Evolutionary conservation across 2,329 filamentous ascomycete species (phyloP), one percentile per base, ranked within the genome.

Genomic region (Nemania diffusa): DNA sequence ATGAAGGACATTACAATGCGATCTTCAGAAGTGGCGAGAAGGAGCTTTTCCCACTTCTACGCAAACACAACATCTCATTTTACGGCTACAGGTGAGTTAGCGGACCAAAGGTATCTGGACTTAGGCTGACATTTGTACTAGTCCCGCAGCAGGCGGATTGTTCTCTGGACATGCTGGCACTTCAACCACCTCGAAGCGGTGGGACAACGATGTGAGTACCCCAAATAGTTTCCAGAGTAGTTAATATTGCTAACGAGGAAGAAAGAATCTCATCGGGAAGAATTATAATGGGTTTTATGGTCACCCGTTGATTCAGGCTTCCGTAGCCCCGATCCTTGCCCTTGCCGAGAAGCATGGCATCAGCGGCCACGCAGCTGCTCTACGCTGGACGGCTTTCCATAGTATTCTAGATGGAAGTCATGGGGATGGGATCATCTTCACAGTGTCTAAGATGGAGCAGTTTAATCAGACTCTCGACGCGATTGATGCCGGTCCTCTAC

Each of bases 1-100:
- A 84, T 66, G 81, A 86, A 69, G 83, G 84, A 1, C 77, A 81
- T 7, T 85, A 86, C 73, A 84, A 85, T 61, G 75, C 80, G 7
- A 73, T 86, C 13, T 77, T 78, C 2, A 77, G 84, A 51, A 73
- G 77, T 2, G 77, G 74, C 5, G 84, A 86, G 64, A 75, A 76
- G 34, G 77, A 79, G 13, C 73, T 85, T 1, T 79, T 85, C 20
- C 81, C 83, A 0, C 57, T 81, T 0, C 71, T 85, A 11, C 78
- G 82, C 2, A 77, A 80, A 60, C 71, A 82, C 42, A 75, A 74
- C 13, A 83, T 85, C 1, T 72, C 79, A 0, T 85, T 84, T 60
- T 81, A 80, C 64, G 82, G 79, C 0, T 85, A 79, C 64, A 81
- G 78, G 65, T 68, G 32, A 55, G 61, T n/a, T 17, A 15, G 7